These are phyloP conservation scores for Colletotrichum sansevieriae DNA, from an alignment of 2,329 filamentous ascomycete species.

Conservation along the genomic window DNA sequence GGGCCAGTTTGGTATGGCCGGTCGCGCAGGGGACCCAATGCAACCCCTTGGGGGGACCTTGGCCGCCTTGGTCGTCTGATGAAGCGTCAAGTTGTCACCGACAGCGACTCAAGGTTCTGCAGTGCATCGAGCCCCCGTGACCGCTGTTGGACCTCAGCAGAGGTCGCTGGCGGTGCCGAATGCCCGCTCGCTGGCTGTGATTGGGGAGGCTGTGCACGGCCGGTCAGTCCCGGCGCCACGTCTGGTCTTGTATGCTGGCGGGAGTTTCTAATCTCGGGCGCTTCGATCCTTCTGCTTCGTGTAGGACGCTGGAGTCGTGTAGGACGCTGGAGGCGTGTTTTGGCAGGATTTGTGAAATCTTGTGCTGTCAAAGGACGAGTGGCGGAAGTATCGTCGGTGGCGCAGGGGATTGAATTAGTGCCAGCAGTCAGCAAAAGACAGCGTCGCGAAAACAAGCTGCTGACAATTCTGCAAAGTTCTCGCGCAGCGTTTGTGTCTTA, in stretches of 20 bases:
- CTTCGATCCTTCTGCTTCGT: constrained; percentile 5
- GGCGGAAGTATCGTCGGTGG: neutral
- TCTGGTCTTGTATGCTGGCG: constrained; percentile 13
- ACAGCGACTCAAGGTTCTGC: constrained; percentile 7
- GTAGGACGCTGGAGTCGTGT: neutral
- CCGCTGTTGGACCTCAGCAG: too few species aligned
- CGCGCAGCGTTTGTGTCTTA: too few species aligned
- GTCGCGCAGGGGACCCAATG: neutral
- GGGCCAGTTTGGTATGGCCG: constrained; percentile 1
- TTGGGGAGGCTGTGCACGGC: constrained; percentile 34
- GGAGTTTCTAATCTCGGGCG: constrained; percentile 14
- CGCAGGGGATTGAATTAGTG: too few species aligned
- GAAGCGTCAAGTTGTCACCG: neutral
- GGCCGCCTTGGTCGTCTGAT: constrained; percentile 13
- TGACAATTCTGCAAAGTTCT: too few species aligned
- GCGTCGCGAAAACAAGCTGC: too few species aligned
- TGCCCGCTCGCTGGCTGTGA: constrained; percentile 13
- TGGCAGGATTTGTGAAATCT: neutral
- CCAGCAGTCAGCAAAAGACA: too few species aligned
- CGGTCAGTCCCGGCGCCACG: constrained; percentile 31
- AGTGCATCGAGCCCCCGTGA: neutral
- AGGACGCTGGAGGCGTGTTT: neutral
- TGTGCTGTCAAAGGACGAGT: neutral
- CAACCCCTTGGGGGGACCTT: neutral
- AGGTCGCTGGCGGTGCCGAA: constrained; percentile 18